Base-by-base conservation (phyloP, 345 rosid genomes). In the Nasturtium officinale region DNA sequence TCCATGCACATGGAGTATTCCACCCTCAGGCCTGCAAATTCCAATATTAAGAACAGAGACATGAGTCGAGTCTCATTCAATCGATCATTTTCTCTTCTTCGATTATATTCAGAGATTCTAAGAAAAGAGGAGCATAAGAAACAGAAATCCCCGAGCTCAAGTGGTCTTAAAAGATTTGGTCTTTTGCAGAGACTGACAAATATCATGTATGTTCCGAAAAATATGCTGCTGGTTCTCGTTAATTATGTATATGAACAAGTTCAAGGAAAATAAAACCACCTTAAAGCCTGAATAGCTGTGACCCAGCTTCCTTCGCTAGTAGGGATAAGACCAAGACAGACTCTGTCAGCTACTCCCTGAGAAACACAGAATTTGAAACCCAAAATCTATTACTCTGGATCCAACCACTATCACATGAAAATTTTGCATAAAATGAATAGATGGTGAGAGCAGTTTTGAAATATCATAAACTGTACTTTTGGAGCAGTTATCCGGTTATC, bases 241-340 rank as follows among this genome's bases (percentile, higher is more conserved):
- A 43, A 43, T 43, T n/a, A n/a, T 43, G 55, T 72, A 15, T n/a
- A 23, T 50, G 67, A 60, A 60, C 29, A 50, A 30, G 68, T 43
- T 52, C 10, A 61, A 35, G 65, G 60, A 62, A 47, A 55, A 35
- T 50, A 35, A 47, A 58, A 65, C 65, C 70, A 94, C 98, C 96
- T 89, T 85, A 94, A 81, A 57, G 97, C 90, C 80, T 77, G 80
- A 51, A 94, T 82, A 71, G 97, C 98, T 64, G 96, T 89, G 30
- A 72, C 78, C 98, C 97, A 94, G 83, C 95, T 85, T 61, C 79
- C 89, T 80, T 89, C 97, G 69, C 98, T 91, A 35, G 91, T 76
- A 11, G 98, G 98, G 72, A 94, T 78, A 66, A 91, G 98, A 66
- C 98, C 96, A 61, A 94, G 95, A 81, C 87, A 81, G 78, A 94